phyloP scores from a whole-genome alignment of 169 alveolate genomes.

The Eimeria falciformis region DNA sequence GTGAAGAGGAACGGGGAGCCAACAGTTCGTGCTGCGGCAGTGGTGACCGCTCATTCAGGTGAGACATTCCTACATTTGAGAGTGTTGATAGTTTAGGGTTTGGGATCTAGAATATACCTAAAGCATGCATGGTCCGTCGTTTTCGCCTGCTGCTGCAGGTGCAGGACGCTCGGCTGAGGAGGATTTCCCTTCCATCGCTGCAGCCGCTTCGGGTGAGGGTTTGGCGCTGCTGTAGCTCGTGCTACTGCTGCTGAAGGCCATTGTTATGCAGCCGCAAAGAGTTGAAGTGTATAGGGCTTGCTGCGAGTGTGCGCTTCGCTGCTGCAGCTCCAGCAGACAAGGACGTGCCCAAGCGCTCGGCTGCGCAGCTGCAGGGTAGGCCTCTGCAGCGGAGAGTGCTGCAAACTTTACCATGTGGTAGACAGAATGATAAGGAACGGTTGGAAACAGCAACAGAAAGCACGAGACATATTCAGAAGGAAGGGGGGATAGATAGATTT shows the following conservation, averaged over 20 bases:
- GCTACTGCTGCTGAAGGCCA: background rate
- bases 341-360: slow-evolving; percentile 25
- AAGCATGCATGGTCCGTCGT: background rate
- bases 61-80: background rate
- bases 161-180: slow-evolving; percentile 35
- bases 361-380: slow-evolving; percentile 60
- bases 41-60: too few relatives aligned
- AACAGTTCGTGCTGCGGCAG: background rate
- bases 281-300: background rate
- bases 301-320: background rate
- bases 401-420: too few relatives aligned
- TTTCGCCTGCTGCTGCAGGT: slow-evolving; percentile 11
- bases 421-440: background rate
- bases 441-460: too few relatives aligned
- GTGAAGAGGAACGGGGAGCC: slow-evolving; percentile 11
- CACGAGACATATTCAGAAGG: too few relatives aligned
- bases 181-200: slow-evolving; percentile 19
- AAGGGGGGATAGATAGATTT: too few relatives aligned
- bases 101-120: background rate
- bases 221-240: background rate
- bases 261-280: background rate
- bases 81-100: background rate
- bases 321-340: slow-evolving; percentile 7
- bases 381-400: too few relatives aligned
- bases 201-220: background rate